phyloP scores from a whole-genome alignment of 192 early-diverging fungal genomes.

The Backusella australiensis region DNA sequence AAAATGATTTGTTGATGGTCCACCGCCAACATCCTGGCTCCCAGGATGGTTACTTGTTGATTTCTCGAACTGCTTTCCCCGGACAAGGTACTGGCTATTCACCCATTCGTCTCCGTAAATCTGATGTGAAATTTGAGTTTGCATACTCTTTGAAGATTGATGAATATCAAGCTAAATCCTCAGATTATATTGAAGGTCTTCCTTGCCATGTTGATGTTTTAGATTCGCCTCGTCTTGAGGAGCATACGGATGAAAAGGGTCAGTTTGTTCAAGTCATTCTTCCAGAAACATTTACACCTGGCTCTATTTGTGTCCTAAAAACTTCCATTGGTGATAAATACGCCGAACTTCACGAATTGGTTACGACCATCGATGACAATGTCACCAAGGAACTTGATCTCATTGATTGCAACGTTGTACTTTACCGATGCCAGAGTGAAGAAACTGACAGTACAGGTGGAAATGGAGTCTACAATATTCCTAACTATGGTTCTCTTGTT shows the following conservation, averaged over 20 bases:
- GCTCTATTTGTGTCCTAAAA: conserved; percentile 72
- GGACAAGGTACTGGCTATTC: conserved; percentile 42
- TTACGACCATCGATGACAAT: conserved; percentile 59
- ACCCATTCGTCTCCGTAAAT: conserved; percentile 61
- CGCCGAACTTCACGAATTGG: conserved; percentile 50
- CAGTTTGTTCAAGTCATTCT: conserved; percentile 60
- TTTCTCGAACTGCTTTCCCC: conserved; percentile 86
- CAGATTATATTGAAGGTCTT: conserved; percentile 42
- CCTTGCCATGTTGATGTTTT: conserved; percentile 49
- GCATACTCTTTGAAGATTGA: conserved; percentile 56
- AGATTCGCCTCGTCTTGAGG: conserved; percentile 44
- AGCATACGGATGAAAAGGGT: conserved; percentile 48
- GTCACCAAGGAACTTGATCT: conserved; percentile 60
- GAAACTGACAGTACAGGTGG: conserved; percentile 78
- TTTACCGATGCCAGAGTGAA: conserved; percentile 87
- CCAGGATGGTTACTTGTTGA: conserved; percentile 88
- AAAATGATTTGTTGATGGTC: conserved; percentile 90
- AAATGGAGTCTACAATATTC: conserved; percentile 86
- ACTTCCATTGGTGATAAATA: conserved; percentile 58
- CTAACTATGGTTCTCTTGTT: conserved; percentile 74
- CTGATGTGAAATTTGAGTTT: conserved; percentile 52
- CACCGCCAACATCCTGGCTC: conserved; percentile 91
- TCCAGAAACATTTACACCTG: conserved; percentile 76
- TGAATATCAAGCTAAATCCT: conserved; percentile 23
- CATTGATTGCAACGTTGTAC: conserved; percentile 79